Evolutionary conservation across 2,329 filamentous ascomycete genomes (phyloP).

Genomic region (Setomelanomma holmii): DNA sequence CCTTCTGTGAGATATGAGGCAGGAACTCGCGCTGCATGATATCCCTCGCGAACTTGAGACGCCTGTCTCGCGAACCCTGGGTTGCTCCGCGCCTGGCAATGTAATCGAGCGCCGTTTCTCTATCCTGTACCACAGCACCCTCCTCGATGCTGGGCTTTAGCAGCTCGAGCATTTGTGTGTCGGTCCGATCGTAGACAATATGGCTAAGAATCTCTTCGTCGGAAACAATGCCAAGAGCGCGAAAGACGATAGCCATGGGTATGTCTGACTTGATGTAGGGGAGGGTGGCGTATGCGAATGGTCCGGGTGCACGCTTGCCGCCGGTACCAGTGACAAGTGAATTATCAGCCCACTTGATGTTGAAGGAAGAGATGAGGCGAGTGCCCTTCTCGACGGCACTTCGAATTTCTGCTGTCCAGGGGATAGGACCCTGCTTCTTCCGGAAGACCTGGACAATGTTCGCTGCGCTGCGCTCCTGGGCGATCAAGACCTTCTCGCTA

Average conservation of each 20-base stretch:
- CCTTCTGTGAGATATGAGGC: slow-evolving; percentile 93
- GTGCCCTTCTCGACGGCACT: slow-evolving; percentile 97
- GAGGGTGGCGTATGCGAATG: slow-evolving; percentile 87
- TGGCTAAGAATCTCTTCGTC: slow-evolving; percentile 98
- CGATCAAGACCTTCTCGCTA: slow-evolving; percentile 97
- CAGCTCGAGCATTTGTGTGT: slow-evolving; percentile 97
- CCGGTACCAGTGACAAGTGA: slow-evolving; percentile 72
- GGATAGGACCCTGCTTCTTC: slow-evolving; percentile 93
- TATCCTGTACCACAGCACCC: slow-evolving; percentile 93
- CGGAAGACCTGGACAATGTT: slow-evolving; percentile 99
- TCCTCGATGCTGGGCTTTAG: slow-evolving; percentile 97
- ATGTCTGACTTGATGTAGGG: slow-evolving; percentile 95
- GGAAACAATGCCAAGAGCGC: slow-evolving; percentile 92
- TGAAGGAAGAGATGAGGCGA: slow-evolving; percentile 88
- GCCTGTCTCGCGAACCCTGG: slow-evolving; percentile 79
- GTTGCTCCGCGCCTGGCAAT: slow-evolving; percentile 91
- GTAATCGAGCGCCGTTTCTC: slow-evolving; percentile 91
- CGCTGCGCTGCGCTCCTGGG: slow-evolving; percentile 94
- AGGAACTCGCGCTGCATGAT: slow-evolving; percentile 97
- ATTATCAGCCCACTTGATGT: slow-evolving; percentile 88
- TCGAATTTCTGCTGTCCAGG: slow-evolving; percentile 93
- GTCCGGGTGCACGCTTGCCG: slow-evolving; percentile 80
- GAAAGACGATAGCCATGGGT: slow-evolving; percentile 93
- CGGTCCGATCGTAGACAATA: slow-evolving; percentile 93
- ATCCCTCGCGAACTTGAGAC: slow-evolving; percentile 89